phyloP scores from a whole-genome alignment of 495 filamentous ascomycete species.

The Neurospora sp. region DNA sequence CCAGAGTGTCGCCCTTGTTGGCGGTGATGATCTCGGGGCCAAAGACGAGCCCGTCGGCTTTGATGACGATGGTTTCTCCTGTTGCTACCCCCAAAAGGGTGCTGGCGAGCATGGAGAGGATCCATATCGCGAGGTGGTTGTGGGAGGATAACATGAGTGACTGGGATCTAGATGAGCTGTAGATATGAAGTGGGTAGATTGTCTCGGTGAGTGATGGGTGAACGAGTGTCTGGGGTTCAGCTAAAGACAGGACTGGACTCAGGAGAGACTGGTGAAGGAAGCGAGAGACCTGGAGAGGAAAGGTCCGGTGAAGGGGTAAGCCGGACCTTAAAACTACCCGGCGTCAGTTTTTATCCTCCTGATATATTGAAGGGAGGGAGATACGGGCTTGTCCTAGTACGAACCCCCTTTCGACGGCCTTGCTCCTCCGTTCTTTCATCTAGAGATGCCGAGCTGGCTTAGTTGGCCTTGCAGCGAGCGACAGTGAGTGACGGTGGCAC shows the following conservation, averaged over 20 bases:
- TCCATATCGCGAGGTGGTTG: neutral
- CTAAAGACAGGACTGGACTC: neutral
- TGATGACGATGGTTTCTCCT: neutral
- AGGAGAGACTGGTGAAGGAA: neutral
- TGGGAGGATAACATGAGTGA: neutral
- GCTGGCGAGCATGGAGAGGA: neutral
- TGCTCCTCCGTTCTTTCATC: neutral
- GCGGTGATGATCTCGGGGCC: neutral
- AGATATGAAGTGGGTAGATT: neutral
- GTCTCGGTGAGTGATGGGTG: neutral
- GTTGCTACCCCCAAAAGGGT: neutral
- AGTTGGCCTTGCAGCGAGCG: neutral
- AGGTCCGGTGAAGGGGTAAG: neutral
- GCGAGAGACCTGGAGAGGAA: neutral
- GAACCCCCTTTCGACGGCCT: neutral
- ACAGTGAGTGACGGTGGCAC: neutral
- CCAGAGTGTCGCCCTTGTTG: neutral
- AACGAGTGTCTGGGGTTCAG: neutral
- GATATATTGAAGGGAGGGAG: neutral
- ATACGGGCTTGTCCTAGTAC: neutral
- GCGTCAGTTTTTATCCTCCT: neutral
- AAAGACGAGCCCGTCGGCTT: neutral
- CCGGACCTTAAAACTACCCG: neutral
- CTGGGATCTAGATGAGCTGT: neutral
- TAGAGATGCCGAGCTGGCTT: neutral